Conservation (phyloP, 768 basidiomycete genomes). For the Lanmaoa rubissima region DNA sequence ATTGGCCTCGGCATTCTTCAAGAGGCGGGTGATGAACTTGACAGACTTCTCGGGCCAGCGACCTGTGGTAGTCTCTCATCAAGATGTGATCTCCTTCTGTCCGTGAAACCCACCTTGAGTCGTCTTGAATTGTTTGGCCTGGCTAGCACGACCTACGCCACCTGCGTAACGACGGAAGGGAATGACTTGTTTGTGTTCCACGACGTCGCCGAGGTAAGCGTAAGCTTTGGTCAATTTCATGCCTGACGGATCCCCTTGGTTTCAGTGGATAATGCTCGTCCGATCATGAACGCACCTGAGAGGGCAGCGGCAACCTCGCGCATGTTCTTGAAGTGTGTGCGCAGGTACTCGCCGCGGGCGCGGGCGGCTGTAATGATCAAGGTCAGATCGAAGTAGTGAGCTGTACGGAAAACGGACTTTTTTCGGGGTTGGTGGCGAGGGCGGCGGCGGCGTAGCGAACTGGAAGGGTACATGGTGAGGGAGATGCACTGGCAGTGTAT, state of each 20-base stretch:
- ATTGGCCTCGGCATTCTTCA: conserved; percentile 99
- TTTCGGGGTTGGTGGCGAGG: conserved; percentile 90
- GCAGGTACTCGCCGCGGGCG: conserved; percentile 94
- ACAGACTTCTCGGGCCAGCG: conserved; percentile 99
- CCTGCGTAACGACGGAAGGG: conserved; percentile 96
- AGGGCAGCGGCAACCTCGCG: conserved; percentile 96
- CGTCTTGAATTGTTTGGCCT: conserved; percentile 95
- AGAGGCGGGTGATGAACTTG: conserved; percentile 87
- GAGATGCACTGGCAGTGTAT: conserved; percentile 5
- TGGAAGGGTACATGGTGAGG: conserved; percentile 34
- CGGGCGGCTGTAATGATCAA: conserved; percentile 62
- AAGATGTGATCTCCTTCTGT: not conserved
- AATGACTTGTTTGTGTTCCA: conserved; percentile 95
- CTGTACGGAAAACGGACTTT: conserved; percentile 56
- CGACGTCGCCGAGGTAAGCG: conserved; percentile 87
- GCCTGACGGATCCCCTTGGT: conserved; percentile 46
- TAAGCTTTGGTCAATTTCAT: conserved; percentile 94
- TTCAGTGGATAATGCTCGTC: not conserved
- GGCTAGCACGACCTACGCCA: conserved; percentile 91
- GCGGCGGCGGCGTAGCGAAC: conserved; percentile 94
- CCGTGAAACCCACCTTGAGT: conserved; percentile 75
- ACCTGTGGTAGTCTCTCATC: conserved; percentile 48
- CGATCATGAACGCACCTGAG: conserved; percentile 56
- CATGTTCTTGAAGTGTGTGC: conserved; percentile 99
- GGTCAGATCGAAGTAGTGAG: conserved; percentile 7